Base-by-base conservation (phyloP, 75 land plant genomes). In the Isoetes taiwanensis region DNA sequence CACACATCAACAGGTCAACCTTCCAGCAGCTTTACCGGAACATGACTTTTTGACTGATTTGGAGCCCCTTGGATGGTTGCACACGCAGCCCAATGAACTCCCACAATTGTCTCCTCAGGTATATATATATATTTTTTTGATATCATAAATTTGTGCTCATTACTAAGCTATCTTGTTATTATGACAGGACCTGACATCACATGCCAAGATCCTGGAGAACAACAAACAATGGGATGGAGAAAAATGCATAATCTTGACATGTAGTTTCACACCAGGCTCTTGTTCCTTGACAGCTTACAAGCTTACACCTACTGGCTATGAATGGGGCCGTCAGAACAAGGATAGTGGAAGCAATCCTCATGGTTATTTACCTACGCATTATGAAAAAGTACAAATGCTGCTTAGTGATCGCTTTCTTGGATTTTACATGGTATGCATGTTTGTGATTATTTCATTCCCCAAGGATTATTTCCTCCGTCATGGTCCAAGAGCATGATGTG, bases 31-130 rank as follows among this genome's bases (percentile, higher is more conserved):
- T 46, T 81, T 94, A 53, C 99, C 99, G 2, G 96, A 94, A 60
- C 99, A 94, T 53, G 96, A 94, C 16, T 94, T 84, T 68, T 57
- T 94, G 43, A 79, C 74, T 59, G 99, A 94, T 34, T 63, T 94
- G 46, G 96, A 94, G 71, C 99, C 99, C 25, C 41, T 94, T 61
- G 99, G 99, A 42, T 94, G 99, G 99, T 85, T 94, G 85, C 99
- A 94, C 48, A 88, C 99, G 25, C 99, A 94, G 54, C 96, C 99
- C 0, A 94, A 94, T 59, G 99, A 94, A 62, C 81, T 94, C 43
- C 99, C 96, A 28, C 99, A 94, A 67, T 57, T 94, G 41, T 94
- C 99, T 23, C 90, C 99, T 19, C 99, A 91, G 94, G 94, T 87
- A 27, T 12, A 23, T 54, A 1, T 43, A 34, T 32, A n/a, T 4